Base-by-base conservation (phyloP, 257 asterid species). In the Gentiana macrophylla region DNA sequence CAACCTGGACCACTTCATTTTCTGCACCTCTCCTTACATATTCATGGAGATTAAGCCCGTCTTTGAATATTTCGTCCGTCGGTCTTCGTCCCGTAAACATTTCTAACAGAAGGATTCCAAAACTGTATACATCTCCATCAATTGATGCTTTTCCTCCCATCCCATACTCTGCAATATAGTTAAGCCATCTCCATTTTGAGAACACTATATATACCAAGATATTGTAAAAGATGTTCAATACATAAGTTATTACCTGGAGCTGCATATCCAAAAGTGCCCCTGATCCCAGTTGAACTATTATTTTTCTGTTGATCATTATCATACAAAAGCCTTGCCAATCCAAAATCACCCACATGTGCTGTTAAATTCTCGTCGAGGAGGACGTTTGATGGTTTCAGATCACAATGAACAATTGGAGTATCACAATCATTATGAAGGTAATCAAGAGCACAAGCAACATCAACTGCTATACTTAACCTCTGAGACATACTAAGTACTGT, bases 61-160 rank as follows among this genome's bases (percentile, higher is more conserved):
- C 83, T n/a, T 67, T 37, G 56, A 78, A 81, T 5, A 67, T 12
- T n/a, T 56, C 52, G 62, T 71, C 70, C 0, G 79, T 70, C 0
- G 84, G 82, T 52, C 82, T 63, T 57, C 65, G 63, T 32, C 84
- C 77, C 0, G 81, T 79, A 59, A 72, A 67, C 54, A 76, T 60
- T 63, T 81, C 86, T 57, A 76, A 49, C 77, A 77, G 59, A 48
- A 82, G 73, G 48, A 77, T 70, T 50, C 82, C 91, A 59, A 60
- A 79, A 63, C 80, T 74, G 51, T 82, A 72, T 7, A 77, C 75
- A 50, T 82, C 86, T 61, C 86, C 86, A 0, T 50, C 53, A 12
- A 53, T 60, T 5, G 83, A 76, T 6, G 34, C 70, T 5, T 57
- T 48, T 35, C 52, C 61, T 50, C 81, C 83, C 72, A 74, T 69